Conservation (phyloP, 2,329 filamentous ascomycete species). For the Calonectria honghensis region DNA sequence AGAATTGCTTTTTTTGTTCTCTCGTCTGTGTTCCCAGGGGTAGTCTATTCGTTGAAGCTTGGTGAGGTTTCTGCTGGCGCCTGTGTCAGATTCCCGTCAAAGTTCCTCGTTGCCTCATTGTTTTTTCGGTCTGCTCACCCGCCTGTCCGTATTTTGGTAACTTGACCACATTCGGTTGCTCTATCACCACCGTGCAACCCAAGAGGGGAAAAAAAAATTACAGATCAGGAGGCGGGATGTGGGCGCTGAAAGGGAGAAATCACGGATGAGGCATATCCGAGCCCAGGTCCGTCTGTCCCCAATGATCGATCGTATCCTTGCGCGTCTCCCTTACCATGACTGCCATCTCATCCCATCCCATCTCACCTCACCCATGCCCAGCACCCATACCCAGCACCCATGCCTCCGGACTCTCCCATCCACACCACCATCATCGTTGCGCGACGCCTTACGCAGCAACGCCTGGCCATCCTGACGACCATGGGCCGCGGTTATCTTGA, state of each 20-base stretch:
- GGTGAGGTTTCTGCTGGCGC: conserved; percentile 26
- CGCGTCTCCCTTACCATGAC: conserved; percentile 32
- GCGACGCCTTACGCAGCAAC: conserved; percentile 29
- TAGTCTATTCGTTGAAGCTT: conserved; percentile 36
- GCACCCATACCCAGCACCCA: conserved; percentile 37
- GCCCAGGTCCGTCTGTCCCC: conserved; percentile 5
- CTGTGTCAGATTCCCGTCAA: conserved; percentile 34
- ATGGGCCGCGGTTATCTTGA: conserved; percentile 33
- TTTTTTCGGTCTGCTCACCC: conserved; percentile 10
- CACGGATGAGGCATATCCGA: conserved; percentile 24
- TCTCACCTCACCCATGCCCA: conserved; percentile 36
- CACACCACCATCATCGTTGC: conserved; percentile 34
- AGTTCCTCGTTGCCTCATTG: conserved; percentile 20
- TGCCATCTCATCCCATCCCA: conserved; percentile 36
- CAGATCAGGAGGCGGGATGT: conserved; percentile 24
- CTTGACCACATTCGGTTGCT: background rate
- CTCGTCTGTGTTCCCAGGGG: conserved; percentile 12
- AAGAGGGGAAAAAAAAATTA: background rate
- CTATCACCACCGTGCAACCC: background rate
- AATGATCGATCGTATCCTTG: conserved; percentile 40
- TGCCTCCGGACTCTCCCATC: conserved; percentile 28
- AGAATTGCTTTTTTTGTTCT: conserved; percentile 35
- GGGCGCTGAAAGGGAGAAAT: conserved; percentile 18
- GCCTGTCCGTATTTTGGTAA: background rate
- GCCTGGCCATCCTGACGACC: conserved; percentile 12